Evolutionary conservation across 2,329 filamentous ascomycete species (phyloP), one percentile per base, ranked within the genome.

Genomic region (Apiospora malaysiana): DNA sequence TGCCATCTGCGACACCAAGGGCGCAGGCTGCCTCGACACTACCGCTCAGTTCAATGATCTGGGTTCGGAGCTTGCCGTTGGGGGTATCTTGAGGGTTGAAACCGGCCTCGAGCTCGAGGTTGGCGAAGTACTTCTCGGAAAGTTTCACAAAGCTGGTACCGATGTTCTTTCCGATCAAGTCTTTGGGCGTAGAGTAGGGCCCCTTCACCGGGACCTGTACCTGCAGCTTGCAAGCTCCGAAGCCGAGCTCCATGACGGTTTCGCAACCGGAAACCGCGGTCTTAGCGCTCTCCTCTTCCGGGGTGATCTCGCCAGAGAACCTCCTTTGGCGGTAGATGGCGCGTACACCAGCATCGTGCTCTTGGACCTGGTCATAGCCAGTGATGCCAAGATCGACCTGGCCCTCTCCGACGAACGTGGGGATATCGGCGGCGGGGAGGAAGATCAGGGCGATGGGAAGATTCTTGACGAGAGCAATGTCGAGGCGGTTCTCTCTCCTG

Each of bases 401-500:
- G 71, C 96, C 96, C 83, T 98, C 95, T 71, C 95, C 95, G 66
- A 99, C 95, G 79, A 98, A 98, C 49, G 94, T 97, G 6, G 96
- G 96, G 79, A 99, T 99, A 81, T 99, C 96, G 75, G 94, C 95
- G 47, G 95, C 96, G 42, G 96, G 96, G 37, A 99, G 92, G 86
- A 99, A 99, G 79, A 99, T 91, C 72, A 99, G 93, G 21, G 96
- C 96, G 77, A 99, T 94, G 46, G 93, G 94, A 40, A 96, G 90
- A 84, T 99, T 99, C 87, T 98, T 97, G 80, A 98, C 96, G 37
- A 99, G 91, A 21, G 96, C 96, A 79, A 99, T 98, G 82, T 99
- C 96, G 78, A 98, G 93, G 71, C 96, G 92, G 81, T 93, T 94
- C 86, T 98, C 94, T 79, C 96, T 92, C 81, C 93, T 92, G 86